phyloP scores from a whole-genome alignment of 2,329 filamentous ascomycete species.

The Leptosphaerulina australis region DNA sequence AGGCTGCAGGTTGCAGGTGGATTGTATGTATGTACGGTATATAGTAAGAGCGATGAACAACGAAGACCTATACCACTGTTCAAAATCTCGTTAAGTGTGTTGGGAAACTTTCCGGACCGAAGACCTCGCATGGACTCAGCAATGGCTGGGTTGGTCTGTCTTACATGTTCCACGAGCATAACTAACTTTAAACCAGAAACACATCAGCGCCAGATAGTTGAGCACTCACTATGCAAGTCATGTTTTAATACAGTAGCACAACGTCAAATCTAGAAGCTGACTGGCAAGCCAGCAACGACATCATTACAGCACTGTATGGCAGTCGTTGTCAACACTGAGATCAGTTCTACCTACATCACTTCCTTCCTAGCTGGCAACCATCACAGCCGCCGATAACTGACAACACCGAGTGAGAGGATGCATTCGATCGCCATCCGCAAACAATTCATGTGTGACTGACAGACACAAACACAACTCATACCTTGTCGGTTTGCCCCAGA shows the following conservation, averaged over 20 bases:
- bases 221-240: not conserved
- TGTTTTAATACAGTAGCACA: not conserved
- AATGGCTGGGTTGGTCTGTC: too few relatives aligned
- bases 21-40: conserved; percentile 11
- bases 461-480: conserved; percentile 1
- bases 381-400: too few relatives aligned
- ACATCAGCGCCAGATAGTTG: not conserved
- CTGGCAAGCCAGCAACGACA: not conserved
- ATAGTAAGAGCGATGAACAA: not conserved
- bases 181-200: not conserved
- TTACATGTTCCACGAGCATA: too few relatives aligned
- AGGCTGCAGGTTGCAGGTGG: not conserved
- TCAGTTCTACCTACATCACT: too few relatives aligned
- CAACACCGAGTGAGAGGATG: too few relatives aligned
- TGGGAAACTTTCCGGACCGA: too few relatives aligned
- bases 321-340: not conserved
- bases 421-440: not conserved
- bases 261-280: not conserved
- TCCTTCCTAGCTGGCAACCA: too few relatives aligned
- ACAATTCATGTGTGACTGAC: not conserved
- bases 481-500: not conserved
- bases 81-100: too few relatives aligned
- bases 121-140: too few relatives aligned
- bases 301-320: not conserved
- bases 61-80: not conserved